Base-by-base conservation (phyloP, 2,329 filamentous ascomycete species). In the Aspergillus pseudoglaucus region DNA sequence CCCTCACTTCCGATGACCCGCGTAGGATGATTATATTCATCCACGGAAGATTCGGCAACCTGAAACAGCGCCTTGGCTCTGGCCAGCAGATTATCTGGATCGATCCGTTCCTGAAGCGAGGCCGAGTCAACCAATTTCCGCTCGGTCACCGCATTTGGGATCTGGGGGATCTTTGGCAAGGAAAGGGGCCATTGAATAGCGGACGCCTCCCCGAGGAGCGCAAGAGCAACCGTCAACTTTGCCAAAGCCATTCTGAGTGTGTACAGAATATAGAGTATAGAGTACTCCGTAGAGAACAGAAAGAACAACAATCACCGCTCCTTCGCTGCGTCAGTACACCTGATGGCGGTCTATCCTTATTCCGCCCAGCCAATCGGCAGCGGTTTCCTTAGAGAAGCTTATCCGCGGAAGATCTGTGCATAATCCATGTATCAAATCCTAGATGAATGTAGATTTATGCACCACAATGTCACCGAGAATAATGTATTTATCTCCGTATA, bases 1-100 rank as follows among this genome's bases (percentile, higher is more conserved):
- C 81, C 82, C 61, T 77, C 60, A 53, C 82, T 85, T 25, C 84
- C 84, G 54, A 88, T 87, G 18, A 87, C 84, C 46, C 84, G 77
- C 1, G 84, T 88, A 1, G 84, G 84, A 57, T 84, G 84, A 51
- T 79, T 78, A 59, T 82, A 85, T 53, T 86, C 81, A 1, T 75
- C 70, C 51, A 78, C 69, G 9, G 77, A 75, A 45, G 76, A 70
- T 63, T 83, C 72, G 0, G 84, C 83, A 47, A 87, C 78, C 45
- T 77, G 69, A 57, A 78, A 87, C 7, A 88, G 75, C 25, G 79
- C 65, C 55, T 83, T 71, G 9, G 84, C 82, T 38, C 82, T 77
- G 7, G 70, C 65, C 41, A 82, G 64, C 7, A 88, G 77, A 20
- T 76, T 80, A 22, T 78, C 71, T 37, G 66, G 66, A 39, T 70